Evolutionary conservation across 1,139 yeast species (phyloP).

Genomic region (Saccharomyces hybrid): DNA sequence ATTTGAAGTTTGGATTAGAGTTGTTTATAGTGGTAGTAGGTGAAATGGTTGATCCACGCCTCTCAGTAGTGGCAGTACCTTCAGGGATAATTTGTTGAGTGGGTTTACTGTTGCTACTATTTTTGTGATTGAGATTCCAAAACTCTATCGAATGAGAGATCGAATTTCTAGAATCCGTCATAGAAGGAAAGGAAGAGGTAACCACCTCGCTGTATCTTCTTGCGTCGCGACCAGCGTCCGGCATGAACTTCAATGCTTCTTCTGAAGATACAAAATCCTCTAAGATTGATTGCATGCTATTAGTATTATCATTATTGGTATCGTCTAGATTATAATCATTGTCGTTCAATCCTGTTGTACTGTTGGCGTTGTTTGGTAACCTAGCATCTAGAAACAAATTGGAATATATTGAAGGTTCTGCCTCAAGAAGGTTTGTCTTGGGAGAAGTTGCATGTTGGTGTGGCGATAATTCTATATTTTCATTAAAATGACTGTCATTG

Average conservation of each 20-base stretch:
- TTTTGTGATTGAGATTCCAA: constrained; percentile 18
- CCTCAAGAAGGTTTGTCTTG: not conserved
- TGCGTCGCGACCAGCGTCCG: constrained; percentile 2
- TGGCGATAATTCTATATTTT: not conserved
- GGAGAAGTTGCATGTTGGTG: not conserved
- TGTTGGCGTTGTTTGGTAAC: not conserved
- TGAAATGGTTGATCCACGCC: not conserved
- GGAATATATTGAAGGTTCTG: not conserved
- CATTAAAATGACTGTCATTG: not conserved
- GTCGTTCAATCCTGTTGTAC: not conserved
- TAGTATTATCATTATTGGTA: not conserved
- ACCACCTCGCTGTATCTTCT: constrained; percentile 22
- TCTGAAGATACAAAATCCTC: constrained; percentile 3
- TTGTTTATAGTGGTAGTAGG: not conserved
- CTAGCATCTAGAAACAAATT: not conserved
- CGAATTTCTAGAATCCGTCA: constrained; percentile 18
- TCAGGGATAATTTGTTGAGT: not conserved
- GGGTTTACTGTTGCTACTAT: constrained; percentile 3
- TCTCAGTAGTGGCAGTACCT: not conserved
- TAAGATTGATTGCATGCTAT: constrained; percentile 2
- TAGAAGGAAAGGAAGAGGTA: constrained; percentile 9
- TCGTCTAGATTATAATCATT: not conserved
- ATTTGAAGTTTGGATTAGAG: not conserved
- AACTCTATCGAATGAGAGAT: constrained; percentile 24
- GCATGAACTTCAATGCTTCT: constrained; percentile 6